phyloP scores from a whole-genome alignment of 2,329 filamentous ascomycete genomes.

The Shiraia bambusicola region DNA sequence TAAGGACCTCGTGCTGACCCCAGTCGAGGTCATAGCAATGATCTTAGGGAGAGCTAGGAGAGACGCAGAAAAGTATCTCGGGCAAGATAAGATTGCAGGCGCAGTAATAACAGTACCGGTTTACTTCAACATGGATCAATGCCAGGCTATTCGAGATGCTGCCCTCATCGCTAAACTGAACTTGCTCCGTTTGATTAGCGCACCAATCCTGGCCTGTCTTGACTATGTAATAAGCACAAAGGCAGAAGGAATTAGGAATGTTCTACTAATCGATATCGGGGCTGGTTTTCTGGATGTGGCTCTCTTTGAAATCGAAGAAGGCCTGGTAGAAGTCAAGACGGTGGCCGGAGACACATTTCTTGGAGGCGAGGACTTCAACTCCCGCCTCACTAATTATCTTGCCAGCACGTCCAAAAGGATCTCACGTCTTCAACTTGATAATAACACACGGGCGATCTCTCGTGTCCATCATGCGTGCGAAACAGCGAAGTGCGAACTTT shows the following conservation, averaged over 20 bases:
- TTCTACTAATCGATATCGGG: conserved; percentile 15
- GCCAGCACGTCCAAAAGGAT: conserved; percentile 91
- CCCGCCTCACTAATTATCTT: conserved; percentile 89
- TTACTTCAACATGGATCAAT: conserved; percentile 92
- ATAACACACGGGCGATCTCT: conserved; percentile 86
- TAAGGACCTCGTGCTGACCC: conserved; percentile 66
- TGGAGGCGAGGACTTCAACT: conserved; percentile 95
- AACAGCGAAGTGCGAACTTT: conserved; percentile 80
- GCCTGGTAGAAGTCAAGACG: conserved; percentile 85
- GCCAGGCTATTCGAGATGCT: conserved; percentile 57
- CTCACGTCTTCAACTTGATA: not conserved
- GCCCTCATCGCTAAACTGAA: conserved; percentile 84
- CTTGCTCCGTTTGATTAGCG: conserved; percentile 88
- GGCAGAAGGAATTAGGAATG: conserved; percentile 3
- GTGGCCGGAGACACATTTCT: conserved; percentile 58
- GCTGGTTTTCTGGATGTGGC: conserved; percentile 11
- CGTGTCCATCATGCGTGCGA: conserved; percentile 97
- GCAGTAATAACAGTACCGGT: conserved; percentile 86
- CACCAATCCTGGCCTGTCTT: conserved; percentile 86
- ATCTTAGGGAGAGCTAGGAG: conserved; percentile 79
- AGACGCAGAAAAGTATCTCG: conserved; percentile 70
- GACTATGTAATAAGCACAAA: conserved; percentile 68
- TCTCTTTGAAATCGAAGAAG: conserved; percentile 49
- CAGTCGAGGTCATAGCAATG: conserved; percentile 75
- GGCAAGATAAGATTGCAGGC: conserved; percentile 68